Base-by-base conservation (phyloP, 1,284 basidiomycete genomes). In the Fomitopsis pinicola region DNA sequence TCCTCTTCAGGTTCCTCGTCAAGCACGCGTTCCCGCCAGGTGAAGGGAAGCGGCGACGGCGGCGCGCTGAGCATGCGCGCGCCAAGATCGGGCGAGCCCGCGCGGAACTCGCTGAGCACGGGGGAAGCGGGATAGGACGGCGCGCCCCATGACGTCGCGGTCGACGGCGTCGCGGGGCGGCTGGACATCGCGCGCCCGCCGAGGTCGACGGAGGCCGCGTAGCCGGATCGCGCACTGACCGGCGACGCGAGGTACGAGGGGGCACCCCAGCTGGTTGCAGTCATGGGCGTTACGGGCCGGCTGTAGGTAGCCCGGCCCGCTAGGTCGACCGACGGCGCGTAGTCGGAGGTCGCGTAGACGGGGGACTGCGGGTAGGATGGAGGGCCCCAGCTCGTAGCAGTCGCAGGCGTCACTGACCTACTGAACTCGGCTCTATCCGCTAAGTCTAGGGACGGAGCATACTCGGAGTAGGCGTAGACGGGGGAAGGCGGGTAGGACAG, bases 261-360 rank as follows among this genome's bases (percentile, higher is more conserved):
- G 8, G 81, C 75, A 44, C 83, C 84, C 57, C 57, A 62, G 57
- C 69, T 72, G 3, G 76, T 77, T 4, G 73, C 74, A n/a, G 76
- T 74, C 14, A 72, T 64, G 7, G 85, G 83, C 12, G 77, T 77
- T 2, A 72, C 73, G 2, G 84, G 82, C 15, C 67, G 70, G 65
- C 81, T 79, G 59, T 83, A 82, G 22, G 80, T 63, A 71, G 82
- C 76, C 36, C 86, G 79, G 55, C 75, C 70, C 17, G 71, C 78
- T 36, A 79, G 63, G 56, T 79, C 77, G 14, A 76, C 77, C 5
- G 78, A 76, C 3, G 77, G 75, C 19, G 57, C 60, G n/a, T 67
- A 65, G 36, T 36, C 7, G 22, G 62, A 65, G 15, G 73, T 71
- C 15, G 74, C 63, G 33, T 68, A 75, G n/a, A 70, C 57, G 10